Percentiles rank a stretch among this genome's conserved stretches.
These are phyloP conservation scores for Leccinum uliginosum DNA, from an alignment of 768 basidiomycete genomes.

Conservation along the genomic window DNA sequence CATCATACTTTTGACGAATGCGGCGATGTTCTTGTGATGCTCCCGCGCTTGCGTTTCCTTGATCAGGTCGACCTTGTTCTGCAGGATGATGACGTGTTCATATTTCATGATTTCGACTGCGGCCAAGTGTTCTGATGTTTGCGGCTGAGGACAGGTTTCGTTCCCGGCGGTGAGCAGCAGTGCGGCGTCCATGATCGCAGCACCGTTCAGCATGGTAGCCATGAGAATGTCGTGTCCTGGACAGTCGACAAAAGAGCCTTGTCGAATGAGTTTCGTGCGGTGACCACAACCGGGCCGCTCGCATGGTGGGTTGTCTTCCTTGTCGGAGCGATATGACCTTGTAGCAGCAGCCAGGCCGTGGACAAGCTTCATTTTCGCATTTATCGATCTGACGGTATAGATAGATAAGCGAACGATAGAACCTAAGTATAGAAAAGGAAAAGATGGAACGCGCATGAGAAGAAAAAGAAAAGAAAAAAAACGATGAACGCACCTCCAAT, in stretches of 20 bases:
- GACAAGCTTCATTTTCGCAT: constrained; percentile 91
- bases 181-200: constrained; percentile 99
- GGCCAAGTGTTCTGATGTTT: constrained; percentile 97
- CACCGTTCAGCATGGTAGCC: constrained; percentile 97
- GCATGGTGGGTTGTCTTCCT: constrained; percentile 91
- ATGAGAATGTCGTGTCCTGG: constrained; percentile 99
- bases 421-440: not conserved
- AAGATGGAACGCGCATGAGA: too few species aligned
- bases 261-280: constrained; percentile 70
- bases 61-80: constrained; percentile 98
- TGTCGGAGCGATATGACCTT: constrained; percentile 89
- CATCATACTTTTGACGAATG: constrained; percentile 92
- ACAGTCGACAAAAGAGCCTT: constrained; percentile 98
- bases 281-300: constrained; percentile 90
- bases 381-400: constrained; percentile 78
- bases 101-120: constrained; percentile 99
- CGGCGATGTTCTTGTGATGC: constrained; percentile 92
- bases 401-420: not conserved
- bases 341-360: constrained; percentile 49
- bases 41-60: constrained; percentile 92
- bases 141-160: constrained; percentile 98
- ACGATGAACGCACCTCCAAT: constrained; percentile 55
- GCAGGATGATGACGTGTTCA: constrained; percentile 94
- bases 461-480: too few species aligned
- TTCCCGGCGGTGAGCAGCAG: constrained; percentile 94